Base-by-base conservation (phyloP, 2,329 filamentous ascomycete genomes). In the Xylariaceae sp. region DNA sequence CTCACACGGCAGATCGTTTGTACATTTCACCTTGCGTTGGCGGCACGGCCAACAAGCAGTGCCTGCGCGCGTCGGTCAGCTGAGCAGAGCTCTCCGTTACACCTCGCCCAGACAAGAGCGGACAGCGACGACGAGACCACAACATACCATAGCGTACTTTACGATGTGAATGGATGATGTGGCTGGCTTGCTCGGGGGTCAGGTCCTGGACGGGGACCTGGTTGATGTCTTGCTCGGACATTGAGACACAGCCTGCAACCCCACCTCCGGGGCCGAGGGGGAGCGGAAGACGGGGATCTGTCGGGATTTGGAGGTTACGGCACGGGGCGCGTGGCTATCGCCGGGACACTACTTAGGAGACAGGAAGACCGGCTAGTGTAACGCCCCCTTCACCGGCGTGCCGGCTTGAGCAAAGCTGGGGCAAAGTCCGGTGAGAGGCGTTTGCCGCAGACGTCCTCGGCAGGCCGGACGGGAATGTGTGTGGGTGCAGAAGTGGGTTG, bases 21-120 rank as follows among this genome's bases (percentile, higher is more conserved):
- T 76, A 53, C 77, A 81, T 58, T 80, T 80, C 25, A 81, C 77
- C 57, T 81, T 80, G 43, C 77, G 68, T 55, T 80, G 77, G 29
- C 77, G 67, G 51, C 77, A 81, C 10, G 77, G 77, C 75, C 76
- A 81, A 49, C 77, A 81, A 4, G 74, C 74, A 26, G 74, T 78
- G 37, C 73, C 73, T 77, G 15, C 12, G 7, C 5, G 13, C n/a
- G 27, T 5, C 15, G 27, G 27, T 29, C 13, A 29, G 27, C 12
- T n/a, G n/a, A n/a, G 25, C 29, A 26, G 22, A 32, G 28, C 16
- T 16, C 19, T 14, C 19, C 19, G 15, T 18, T 13, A 10, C 21
- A 19, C 19, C 14, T 27, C 22, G 17, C 10, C 15, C 15, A 17
- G 21, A 28, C 18, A 35, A 28, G 31, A 9, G 24, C 25, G 23